A percentile compares a stretch with the other conserved stretches of the same genome.
Evolutionary conservation across 2,329 filamentous ascomycete genomes (phyloP).

Genomic region (Macrophomina tecta): DNA sequence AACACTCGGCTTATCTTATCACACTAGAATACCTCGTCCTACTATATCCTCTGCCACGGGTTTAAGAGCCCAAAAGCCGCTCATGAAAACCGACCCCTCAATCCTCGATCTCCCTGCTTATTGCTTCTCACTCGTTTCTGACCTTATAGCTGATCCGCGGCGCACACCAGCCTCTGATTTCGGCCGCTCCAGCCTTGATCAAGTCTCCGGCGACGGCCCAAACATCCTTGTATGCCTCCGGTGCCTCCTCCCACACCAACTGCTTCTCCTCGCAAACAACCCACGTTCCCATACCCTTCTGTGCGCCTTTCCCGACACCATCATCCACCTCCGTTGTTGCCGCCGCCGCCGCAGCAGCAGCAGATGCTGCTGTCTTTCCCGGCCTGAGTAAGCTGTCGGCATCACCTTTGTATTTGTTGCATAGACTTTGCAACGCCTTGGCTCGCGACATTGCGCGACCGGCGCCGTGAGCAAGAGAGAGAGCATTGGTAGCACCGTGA

Average conservation of each 20-base stretch:
- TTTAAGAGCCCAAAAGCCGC: too few species aligned
- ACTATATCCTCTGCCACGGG: too few species aligned
- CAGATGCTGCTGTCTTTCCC: constrained; percentile 10
- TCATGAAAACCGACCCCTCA: constrained; percentile 55
- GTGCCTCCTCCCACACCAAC: constrained; percentile 47
- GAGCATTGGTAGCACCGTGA: constrained; percentile 41
- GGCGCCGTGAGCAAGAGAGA: constrained; percentile 47
- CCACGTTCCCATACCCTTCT: constrained; percentile 40
- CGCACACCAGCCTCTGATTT: constrained; percentile 41
- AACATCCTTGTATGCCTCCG: constrained; percentile 48
- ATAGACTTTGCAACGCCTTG: constrained; percentile 40
- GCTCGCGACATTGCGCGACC: constrained; percentile 46
- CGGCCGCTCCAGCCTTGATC: constrained; percentile 40
- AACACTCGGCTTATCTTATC: too few species aligned
- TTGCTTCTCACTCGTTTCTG: constrained; percentile 36
- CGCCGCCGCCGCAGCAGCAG: constrained; percentile 1
- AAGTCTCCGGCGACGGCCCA: constrained; percentile 45
- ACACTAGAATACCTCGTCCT: too few species aligned
- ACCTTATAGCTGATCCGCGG: constrained; percentile 48
- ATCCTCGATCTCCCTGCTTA: constrained; percentile 71
- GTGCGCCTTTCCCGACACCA: constrained; percentile 20
- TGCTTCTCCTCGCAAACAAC: constrained; percentile 48
- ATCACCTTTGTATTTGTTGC: constrained; percentile 42
- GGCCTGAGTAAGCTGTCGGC: constrained; percentile 38
- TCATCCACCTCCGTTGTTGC: neutral